Percentiles rank a stretch among this genome's conserved stretches.
Conservation (phyloP, 208 protist genomes). For the Crithidia acanthocephali region DNA sequence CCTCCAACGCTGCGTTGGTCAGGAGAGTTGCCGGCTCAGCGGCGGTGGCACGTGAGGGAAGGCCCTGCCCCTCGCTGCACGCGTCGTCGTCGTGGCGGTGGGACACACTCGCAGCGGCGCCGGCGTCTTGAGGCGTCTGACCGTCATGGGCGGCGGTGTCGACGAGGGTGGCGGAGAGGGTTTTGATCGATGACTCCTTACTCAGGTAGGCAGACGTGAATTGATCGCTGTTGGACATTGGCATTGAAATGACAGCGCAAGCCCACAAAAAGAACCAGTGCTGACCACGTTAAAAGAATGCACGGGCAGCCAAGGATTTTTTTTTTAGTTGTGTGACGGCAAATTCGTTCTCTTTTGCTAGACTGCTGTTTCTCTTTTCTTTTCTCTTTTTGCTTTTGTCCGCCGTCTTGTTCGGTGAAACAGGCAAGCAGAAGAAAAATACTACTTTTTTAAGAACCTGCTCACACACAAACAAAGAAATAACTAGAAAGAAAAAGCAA, state of each 20-base stretch:
- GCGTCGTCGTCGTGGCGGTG: not conserved
- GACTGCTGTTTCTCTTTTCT: too few relatives aligned
- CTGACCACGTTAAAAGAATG: too few relatives aligned
- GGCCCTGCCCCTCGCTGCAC: not conserved
- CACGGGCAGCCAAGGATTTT: too few relatives aligned
- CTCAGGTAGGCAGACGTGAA: slow-evolving; percentile 17
- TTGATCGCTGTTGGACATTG: slow-evolving; percentile 24
- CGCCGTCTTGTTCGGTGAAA: too few relatives aligned
- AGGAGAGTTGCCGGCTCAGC: not conserved
- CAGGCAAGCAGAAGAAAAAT: too few relatives aligned
- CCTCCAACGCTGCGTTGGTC: not conserved
- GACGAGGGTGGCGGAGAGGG: slow-evolving; percentile 5
- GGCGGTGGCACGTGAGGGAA: not conserved
- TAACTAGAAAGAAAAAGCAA: slow-evolving; percentile 10
- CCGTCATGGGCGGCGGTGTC: not conserved
- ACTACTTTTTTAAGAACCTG: too few relatives aligned
- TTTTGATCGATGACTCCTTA: slow-evolving; percentile 19
- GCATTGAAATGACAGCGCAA: not conserved
- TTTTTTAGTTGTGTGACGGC: too few relatives aligned
- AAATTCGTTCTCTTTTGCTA: too few relatives aligned
- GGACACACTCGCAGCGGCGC: not conserved
- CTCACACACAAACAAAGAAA: slow-evolving; percentile 17
- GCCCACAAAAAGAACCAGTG: not conserved
- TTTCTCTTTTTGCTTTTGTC: too few relatives aligned
- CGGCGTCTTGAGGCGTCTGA: not conserved